These are phyloP conservation scores for Aureobasidium melanogenum DNA, from an alignment of 2,329 filamentous ascomycete genomes.

Conservation along the genomic window DNA sequence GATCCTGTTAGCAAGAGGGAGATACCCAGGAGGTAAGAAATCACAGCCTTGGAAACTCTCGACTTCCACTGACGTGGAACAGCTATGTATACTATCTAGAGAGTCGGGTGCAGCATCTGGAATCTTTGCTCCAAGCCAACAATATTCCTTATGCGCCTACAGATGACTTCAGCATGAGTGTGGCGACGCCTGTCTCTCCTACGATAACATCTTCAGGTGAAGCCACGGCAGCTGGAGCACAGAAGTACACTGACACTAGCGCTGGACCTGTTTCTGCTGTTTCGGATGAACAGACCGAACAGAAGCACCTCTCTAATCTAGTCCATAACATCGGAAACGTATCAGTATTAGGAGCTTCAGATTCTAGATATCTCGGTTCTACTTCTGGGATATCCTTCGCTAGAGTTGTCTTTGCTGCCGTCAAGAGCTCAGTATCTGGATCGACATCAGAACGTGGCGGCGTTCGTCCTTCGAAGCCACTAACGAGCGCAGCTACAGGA, in stretches of 20 bases:
- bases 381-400: constrained; percentile 91
- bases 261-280: not conserved
- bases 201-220: not conserved
- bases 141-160: constrained; percentile 64
- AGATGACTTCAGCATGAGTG: constrained; percentile 47
- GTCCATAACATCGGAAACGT: constrained; percentile 66
- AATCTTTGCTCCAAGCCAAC: constrained; percentile 61
- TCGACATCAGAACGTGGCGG: constrained; percentile 55
- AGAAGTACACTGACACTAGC: not conserved
- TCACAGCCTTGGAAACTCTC: not conserved
- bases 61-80: constrained; percentile 9
- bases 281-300: constrained; percentile 43
- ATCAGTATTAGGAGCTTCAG: constrained; percentile 67
- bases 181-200: not conserved
- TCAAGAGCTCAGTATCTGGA: constrained; percentile 62
- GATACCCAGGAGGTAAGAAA: constrained; percentile 63
- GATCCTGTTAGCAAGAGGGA: constrained; percentile 95
- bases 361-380: constrained; percentile 73
- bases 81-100: constrained; percentile 95
- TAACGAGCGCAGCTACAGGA: constrained; percentile 41
- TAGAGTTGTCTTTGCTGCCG: constrained; percentile 84
- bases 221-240: not conserved
- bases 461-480: constrained; percentile 49
- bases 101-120: constrained; percentile 73
- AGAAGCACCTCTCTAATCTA: constrained; percentile 55